Evolutionary conservation across 2,329 filamentous ascomycete species (phyloP).

Genomic region (Diaporthe capsici): DNA sequence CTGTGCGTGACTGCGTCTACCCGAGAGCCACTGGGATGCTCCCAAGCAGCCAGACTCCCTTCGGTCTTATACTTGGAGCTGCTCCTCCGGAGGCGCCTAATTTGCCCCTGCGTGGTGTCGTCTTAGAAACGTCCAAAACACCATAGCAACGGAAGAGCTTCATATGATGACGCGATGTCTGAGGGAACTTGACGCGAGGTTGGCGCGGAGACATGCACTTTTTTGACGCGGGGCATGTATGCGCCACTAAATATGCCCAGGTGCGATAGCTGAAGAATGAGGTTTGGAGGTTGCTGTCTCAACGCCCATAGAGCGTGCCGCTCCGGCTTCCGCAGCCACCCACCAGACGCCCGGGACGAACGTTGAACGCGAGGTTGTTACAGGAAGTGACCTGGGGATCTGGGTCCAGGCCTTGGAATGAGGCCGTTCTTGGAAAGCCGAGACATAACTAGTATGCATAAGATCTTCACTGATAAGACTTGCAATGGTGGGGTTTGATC

Average conservation of each 20-base stretch:
- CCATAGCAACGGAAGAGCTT: background rate
- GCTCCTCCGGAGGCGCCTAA: too few relatives aligned
- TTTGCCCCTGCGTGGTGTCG: too few relatives aligned
- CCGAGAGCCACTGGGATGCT: background rate
- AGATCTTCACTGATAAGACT: background rate
- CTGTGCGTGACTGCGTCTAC: background rate
- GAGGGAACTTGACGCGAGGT: background rate
- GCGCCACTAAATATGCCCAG: background rate
- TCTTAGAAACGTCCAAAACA: background rate
- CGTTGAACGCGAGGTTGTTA: background rate
- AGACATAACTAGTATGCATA: background rate
- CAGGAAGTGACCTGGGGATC: background rate
- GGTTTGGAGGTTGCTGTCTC: background rate
- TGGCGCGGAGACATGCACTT: background rate
- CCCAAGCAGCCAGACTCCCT: background rate
- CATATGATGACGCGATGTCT: background rate
- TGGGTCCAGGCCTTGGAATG: background rate
- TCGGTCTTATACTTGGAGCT: background rate
- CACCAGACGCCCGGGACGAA: background rate
- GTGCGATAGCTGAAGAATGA: background rate
- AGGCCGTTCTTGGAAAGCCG: too few relatives aligned
- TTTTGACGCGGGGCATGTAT: too few relatives aligned
- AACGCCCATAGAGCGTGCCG: background rate
- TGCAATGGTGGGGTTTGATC: too few relatives aligned
- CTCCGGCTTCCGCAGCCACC: conserved; percentile 4